phyloP scores from a whole-genome alignment of 2,329 filamentous ascomycete species.

The Trichoderma sp. region DNA sequence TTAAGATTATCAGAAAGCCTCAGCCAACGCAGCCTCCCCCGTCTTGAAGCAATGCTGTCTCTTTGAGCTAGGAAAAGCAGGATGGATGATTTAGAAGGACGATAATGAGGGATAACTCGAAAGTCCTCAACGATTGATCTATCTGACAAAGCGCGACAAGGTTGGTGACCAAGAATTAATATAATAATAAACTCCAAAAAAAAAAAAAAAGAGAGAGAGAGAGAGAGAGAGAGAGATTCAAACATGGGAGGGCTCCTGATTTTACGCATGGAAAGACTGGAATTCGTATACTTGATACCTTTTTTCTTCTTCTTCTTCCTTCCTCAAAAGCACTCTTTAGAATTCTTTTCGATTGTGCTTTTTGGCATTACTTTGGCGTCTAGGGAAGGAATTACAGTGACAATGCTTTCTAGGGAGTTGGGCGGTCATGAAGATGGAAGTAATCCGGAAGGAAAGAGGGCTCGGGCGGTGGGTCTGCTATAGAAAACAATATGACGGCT shows the following conservation, averaged over 20 bases:
- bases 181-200: neutral
- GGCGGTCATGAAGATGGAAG: neutral
- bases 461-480: neutral
- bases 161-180: neutral
- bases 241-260: neutral
- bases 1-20: slow-evolving; percentile 39
- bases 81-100: neutral
- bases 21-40: slow-evolving; percentile 22
- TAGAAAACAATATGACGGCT: slow-evolving; percentile 2
- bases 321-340: neutral
- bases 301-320: neutral
- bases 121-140: neutral
- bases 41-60: neutral
- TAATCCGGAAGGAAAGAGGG: neutral
- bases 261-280: neutral
- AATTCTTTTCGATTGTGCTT: neutral
- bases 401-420: slow-evolving; percentile 7
- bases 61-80: neutral
- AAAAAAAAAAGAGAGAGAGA: neutral
- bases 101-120: neutral
- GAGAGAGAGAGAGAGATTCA: neutral
- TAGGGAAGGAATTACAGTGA: neutral
- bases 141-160: neutral
- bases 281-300: slow-evolving; percentile 7
- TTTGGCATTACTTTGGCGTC: slow-evolving; percentile 15